Conservation (phyloP, 1,139 yeast species). For the Yamadazyma pseudoaaseri region DNA sequence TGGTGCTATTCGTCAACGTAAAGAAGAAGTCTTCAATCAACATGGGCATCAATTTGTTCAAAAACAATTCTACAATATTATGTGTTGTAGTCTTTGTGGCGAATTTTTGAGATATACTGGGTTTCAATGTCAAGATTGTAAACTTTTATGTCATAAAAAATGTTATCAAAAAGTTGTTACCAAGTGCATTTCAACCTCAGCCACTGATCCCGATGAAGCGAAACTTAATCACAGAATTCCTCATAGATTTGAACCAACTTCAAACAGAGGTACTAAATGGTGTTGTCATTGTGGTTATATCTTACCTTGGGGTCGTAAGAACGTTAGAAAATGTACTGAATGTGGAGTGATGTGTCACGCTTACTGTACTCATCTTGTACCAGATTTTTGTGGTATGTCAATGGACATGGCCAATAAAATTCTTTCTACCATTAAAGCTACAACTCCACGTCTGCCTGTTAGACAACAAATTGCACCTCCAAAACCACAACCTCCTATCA, state of each 20-base stretch:
- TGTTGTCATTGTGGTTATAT: conserved; percentile 98
- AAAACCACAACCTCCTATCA: conserved; percentile 8
- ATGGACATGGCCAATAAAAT: conserved; percentile 96
- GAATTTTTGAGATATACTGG: conserved; percentile 94
- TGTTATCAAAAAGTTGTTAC: conserved; percentile 94
- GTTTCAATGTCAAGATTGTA: conserved; percentile 94
- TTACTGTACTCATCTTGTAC: conserved; percentile 89
- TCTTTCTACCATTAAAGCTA: conserved; percentile 76
- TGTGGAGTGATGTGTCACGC: conserved; percentile 96
- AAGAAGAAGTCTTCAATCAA: conserved; percentile 92
- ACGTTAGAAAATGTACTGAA: conserved; percentile 91
- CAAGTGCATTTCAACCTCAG: conserved; percentile 88
- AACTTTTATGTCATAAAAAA: conserved; percentile 89
- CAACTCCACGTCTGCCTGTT: conserved; percentile 46
- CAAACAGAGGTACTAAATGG: conserved; percentile 97
- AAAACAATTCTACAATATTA: conserved; percentile 90
- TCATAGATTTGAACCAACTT: conserved; percentile 86
- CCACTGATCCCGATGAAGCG: conserved; percentile 84
- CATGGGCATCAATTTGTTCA: conserved; percentile 97
- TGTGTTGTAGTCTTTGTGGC: conserved; percentile 97
- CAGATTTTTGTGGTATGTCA: conserved; percentile 98
- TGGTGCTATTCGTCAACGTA: conserved; percentile 95
- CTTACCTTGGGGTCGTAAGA: conserved; percentile 91
- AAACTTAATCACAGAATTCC: conserved; percentile 95
- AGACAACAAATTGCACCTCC: conserved; percentile 3